phyloP scores from a whole-genome alignment of 140 eudicot genomes.

The Oenanthe javanica region DNA sequence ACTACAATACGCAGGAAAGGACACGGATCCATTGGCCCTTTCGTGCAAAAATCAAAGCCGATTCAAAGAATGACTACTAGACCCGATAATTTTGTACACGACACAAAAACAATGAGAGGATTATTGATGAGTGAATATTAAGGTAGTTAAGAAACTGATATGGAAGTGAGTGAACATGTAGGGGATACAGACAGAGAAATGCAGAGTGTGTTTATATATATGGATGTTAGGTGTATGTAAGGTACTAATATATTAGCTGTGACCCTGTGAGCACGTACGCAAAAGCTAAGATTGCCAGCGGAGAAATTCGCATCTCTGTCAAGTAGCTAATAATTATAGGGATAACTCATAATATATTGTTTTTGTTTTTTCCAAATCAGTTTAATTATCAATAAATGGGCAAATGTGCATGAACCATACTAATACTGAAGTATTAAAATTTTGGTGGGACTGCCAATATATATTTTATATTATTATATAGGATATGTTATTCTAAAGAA shows the following conservation, averaged over 20 bases:
- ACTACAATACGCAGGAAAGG: constrained; percentile 62
- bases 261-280: constrained; percentile 47
- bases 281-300: constrained; percentile 3
- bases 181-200: not conserved
- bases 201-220: not conserved
- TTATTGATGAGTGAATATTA: not conserved
- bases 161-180: not conserved
- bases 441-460: too few species aligned
- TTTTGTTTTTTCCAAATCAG: not conserved
- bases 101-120: not conserved
- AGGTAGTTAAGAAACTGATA: not conserved
- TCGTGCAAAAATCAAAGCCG: not conserved
- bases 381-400: not conserved
- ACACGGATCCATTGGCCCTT: constrained; percentile 80
- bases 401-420: not conserved
- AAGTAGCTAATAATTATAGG: not conserved
- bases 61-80: too few species aligned
- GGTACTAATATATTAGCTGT: constrained; percentile 38
- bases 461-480: too few species aligned
- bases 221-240: not conserved
- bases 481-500: too few species aligned
- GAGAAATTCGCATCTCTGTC: constrained; percentile 14
- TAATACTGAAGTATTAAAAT: too few species aligned
- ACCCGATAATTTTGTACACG: not conserved
- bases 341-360: not conserved